Evolutionary conservation across 73 alveolate species (phyloP).

Genomic region (Tetrahymena malaccensis): DNA sequence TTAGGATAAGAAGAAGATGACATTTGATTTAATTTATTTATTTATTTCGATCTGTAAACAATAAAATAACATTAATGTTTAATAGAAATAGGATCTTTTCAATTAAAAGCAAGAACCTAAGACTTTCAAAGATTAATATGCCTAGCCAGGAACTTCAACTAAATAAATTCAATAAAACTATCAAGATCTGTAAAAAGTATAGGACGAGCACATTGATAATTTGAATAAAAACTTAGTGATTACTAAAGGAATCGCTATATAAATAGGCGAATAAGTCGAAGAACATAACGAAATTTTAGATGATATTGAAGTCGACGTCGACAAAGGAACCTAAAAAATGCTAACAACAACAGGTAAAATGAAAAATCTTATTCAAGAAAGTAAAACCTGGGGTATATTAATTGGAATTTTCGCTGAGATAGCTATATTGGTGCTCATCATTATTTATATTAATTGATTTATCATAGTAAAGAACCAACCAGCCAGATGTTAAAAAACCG

Average conservation of each 20-base stretch:
- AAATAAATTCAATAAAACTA: background rate
- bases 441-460: background rate
- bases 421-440: background rate
- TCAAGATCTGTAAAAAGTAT: background rate
- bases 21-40: no score
- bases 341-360: background rate
- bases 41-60: background rate
- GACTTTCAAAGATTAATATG: background rate
- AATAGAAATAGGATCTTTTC: background rate
- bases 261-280: background rate
- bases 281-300: background rate
- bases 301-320: background rate
- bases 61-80: background rate
- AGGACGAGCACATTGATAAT: background rate
- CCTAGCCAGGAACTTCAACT: background rate
- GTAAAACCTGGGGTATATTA: background rate
- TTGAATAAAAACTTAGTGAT: background rate
- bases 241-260: background rate
- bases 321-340: background rate
- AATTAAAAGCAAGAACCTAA: background rate
- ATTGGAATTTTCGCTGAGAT: background rate
- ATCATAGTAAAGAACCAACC: no score
- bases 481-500: background rate
- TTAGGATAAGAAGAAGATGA: no score
- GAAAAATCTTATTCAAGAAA: background rate